Evolutionary conservation across 192 early-diverging fungal genomes (phyloP).

Genomic region (Backusella macrospora): DNA sequence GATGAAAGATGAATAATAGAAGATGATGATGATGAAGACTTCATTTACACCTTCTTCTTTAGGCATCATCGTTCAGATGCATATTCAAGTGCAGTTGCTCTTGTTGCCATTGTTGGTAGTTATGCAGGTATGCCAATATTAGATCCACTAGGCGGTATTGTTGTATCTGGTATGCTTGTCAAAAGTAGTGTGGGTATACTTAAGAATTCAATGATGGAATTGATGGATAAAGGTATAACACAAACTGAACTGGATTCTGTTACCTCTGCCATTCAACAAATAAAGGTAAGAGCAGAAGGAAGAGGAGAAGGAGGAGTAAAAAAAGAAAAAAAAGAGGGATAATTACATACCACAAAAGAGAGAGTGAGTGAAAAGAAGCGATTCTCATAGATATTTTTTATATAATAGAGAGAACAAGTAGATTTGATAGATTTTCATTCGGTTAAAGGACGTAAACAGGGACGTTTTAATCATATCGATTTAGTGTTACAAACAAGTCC

Average conservation of each 20-base stretch:
- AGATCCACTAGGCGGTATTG: conserved; percentile 76
- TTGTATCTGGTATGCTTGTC: conserved; percentile 73
- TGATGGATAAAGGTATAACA: conserved; percentile 39
- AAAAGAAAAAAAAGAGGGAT: too few species aligned
- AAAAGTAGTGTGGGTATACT: conserved; percentile 61
- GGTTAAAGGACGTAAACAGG: conserved; percentile 56
- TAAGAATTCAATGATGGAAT: conserved; percentile 41
- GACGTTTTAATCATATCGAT: conserved; percentile 60
- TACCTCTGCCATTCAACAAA: conserved; percentile 25
- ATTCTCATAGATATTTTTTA: too few species aligned
- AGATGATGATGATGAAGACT: background rate
- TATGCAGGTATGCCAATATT: conserved; percentile 69
- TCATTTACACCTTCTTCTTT: conserved; percentile 6
- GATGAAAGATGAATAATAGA: background rate
- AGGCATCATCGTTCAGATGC: conserved; percentile 85
- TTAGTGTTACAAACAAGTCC: conserved; percentile 55
- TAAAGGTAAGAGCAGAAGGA: conserved; percentile 35
- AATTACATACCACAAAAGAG: background rate
- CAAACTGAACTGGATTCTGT: conserved; percentile 35
- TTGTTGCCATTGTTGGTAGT: conserved; percentile 74
- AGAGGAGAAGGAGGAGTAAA: background rate
- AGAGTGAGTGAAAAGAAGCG: background rate
- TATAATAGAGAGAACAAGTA: conserved; percentile 22
- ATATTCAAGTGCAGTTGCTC: conserved; percentile 68
- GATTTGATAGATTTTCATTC: conserved; percentile 49